Evolutionary conservation across 1,139 yeast genomes (phyloP).

Genomic region (Hansenula lynferdii): DNA sequence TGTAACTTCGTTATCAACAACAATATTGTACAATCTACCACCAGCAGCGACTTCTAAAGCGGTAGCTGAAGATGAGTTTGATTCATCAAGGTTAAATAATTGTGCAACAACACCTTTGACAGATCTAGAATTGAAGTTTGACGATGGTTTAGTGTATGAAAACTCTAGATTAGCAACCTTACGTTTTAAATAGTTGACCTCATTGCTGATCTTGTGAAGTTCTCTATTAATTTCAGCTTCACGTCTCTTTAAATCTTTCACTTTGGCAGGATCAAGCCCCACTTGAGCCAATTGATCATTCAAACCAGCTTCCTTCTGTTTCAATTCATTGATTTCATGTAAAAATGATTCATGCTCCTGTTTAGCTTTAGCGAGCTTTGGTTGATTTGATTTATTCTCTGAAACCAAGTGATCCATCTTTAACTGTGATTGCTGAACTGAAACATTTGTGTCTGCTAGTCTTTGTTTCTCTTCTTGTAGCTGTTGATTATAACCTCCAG

Average conservation of each 20-base stretch:
- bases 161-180: conserved; percentile 75
- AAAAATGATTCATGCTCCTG: conserved; percentile 43
- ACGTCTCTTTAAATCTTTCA: conserved; percentile 41
- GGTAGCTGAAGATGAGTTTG: conserved; percentile 58
- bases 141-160: conserved; percentile 59
- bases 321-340: conserved; percentile 39
- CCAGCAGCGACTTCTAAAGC: conserved; percentile 97
- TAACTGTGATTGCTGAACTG: conserved; percentile 56
- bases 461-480: conserved; percentile 59
- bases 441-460: conserved; percentile 49
- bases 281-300: conserved; percentile 42
- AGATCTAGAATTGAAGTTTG: conserved; percentile 52
- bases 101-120: conserved; percentile 93
- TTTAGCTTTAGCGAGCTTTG: conserved; percentile 51
- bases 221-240: conserved; percentile 34
- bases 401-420: conserved; percentile 53
- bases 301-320: conserved; percentile 34
- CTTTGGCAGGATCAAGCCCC: conserved; percentile 56
- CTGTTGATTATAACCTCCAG: conserved; percentile 78
- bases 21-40: conserved; percentile 81
- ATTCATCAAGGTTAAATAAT: conserved; percentile 59
- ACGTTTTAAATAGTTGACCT: conserved; percentile 55
- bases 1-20: conserved; percentile 82
- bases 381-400: conserved; percentile 47
- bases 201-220: conserved; percentile 39